Conservation (phyloP, 78 protist species). For the Salpingoeca rosetta region DNA sequence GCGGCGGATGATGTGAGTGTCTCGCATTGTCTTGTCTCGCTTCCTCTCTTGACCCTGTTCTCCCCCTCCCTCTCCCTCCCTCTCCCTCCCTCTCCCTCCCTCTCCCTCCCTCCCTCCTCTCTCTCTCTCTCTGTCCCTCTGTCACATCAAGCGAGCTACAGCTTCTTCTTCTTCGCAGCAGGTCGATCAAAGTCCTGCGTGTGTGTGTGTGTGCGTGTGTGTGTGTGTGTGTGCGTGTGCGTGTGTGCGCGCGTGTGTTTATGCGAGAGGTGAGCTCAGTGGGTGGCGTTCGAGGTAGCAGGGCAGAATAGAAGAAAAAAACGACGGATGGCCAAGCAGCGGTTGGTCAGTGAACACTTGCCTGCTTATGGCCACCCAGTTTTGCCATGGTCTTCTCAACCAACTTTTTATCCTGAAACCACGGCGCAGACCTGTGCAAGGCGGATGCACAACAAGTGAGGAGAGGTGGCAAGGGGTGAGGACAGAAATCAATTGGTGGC, state of each 20-base stretch:
- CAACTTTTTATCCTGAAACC: too few species aligned
- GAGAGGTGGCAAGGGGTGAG: too few species aligned
- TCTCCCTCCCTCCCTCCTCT: neutral
- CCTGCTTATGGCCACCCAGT: too few species aligned
- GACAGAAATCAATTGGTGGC: too few species aligned
- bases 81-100: neutral
- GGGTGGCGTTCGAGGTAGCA: neutral
- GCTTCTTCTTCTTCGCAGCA: neutral
- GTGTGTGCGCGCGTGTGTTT: neutral
- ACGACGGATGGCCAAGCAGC: too few species aligned
- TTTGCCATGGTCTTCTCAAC: too few species aligned
- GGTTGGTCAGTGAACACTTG: too few species aligned
- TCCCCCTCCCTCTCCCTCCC: neutral
- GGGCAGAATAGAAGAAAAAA: neutral
- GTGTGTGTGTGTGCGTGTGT: neutral
- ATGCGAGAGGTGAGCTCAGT: neutral
- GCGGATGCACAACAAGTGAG: too few species aligned
- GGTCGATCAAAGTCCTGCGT: neutral
- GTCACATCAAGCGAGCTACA: neutral
- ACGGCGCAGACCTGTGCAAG: too few species aligned
- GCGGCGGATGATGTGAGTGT: too few species aligned
- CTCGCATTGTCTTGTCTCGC: too few species aligned
- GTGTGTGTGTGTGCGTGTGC: neutral
- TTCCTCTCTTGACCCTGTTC: neutral
- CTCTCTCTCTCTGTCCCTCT: neutral